Base-by-base conservation (phyloP, 306 rosid species). In the Lathyrus tuberosus region DNA sequence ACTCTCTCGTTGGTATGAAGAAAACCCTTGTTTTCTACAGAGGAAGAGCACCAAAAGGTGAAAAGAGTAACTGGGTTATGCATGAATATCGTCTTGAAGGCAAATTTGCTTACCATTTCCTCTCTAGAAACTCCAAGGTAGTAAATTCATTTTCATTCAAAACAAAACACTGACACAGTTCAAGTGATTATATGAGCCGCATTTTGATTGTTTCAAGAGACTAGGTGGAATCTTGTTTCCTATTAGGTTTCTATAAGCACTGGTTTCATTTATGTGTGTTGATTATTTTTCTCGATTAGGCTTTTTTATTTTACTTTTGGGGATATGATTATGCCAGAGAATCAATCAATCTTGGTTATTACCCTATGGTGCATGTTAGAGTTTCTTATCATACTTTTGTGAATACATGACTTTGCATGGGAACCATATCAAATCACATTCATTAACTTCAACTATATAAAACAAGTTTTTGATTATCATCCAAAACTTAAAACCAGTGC, bases 61-160 rank as follows among this genome's bases (percentile, higher is more conserved):
- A 87, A 41, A 95, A 95, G 35, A 86, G 89, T 58, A 94, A 94
- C 78, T 94, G 98, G 98, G 92, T 94, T 65, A 94, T 94, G 97
- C 98, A 94, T 67, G 98, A 94, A 77, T 94, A 94, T 56, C 92
- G 99, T n/a, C 95, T 95, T 33, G 99, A 95, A 74, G 99, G 97
- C 60, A 89, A 86, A 81, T 87, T 87, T 81, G 89, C 97, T 2
- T 95, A 95, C 70, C 97, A 91, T 62, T 91, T 83, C 52, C 95
- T 91, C 56, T 88, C 97, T 10, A 56, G 85, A 24, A 82, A 61
- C 79, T 78, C 97, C 52, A 87, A 88, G 90, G 98, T 42, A 20
- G 1, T 20, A 7, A 3, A 10, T 42, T 42, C 47, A 42, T 42
- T 11, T 42, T 42, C 12, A 1, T 10, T 41, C 14, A 10, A 40